Percentiles rank a stretch among this genome's conserved stretches.
Evolutionary conservation across 345 rosid species (phyloP).

Genomic region (Eucalyptus melliodora): DNA sequence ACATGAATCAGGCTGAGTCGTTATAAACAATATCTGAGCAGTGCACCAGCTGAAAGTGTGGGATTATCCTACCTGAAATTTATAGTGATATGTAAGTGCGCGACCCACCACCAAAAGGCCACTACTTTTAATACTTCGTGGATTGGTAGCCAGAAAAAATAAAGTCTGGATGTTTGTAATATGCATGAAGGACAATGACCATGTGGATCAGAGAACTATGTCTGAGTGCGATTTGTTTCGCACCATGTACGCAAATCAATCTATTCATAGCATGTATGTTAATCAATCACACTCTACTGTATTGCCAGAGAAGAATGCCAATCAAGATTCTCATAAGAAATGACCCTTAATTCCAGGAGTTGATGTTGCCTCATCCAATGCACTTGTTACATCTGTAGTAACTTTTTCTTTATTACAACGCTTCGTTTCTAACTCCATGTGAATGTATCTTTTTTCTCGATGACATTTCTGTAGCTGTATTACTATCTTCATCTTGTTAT

Average conservation of each 20-base stretch:
- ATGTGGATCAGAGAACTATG: background rate
- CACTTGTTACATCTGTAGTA: background rate
- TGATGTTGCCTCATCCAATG: background rate
- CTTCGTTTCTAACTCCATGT: background rate
- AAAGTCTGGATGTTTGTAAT: background rate
- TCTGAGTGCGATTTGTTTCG: background rate
- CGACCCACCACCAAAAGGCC: background rate
- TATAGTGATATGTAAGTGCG: background rate
- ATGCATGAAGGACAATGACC: background rate
- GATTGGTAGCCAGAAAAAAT: background rate
- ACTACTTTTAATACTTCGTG: background rate
- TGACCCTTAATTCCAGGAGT: background rate
- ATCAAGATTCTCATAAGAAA: background rate
- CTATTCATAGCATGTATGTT: background rate
- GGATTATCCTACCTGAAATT: background rate
- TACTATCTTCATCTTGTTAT: background rate
- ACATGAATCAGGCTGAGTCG: background rate
- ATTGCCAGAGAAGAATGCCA: background rate
- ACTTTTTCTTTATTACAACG: background rate
- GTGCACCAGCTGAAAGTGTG: background rate
- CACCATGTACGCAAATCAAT: background rate
- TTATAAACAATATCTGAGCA: background rate
- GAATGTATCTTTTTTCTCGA: background rate
- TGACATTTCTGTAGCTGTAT: background rate
- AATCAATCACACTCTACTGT: background rate